Conservation (phyloP, 768 basidiomycete species). For the Mrakia gelida region DNA sequence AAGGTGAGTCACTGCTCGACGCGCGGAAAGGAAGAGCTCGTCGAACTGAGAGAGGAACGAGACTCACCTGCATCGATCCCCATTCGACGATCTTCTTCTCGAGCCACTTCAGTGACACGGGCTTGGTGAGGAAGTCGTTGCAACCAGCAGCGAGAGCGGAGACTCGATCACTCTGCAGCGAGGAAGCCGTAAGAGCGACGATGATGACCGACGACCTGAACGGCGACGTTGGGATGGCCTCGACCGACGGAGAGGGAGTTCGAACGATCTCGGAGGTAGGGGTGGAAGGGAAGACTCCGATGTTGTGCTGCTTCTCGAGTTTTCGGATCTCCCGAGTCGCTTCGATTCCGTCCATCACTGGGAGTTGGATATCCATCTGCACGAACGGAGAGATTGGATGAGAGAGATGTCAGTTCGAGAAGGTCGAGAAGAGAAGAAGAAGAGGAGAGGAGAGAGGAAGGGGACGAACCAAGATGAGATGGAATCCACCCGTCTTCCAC, state of each 20-base stretch:
- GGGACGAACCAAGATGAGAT: constrained; percentile 82
- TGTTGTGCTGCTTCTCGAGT: constrained; percentile 64
- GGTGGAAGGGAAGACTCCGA: constrained; percentile 65
- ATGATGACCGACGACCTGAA: constrained; percentile 95
- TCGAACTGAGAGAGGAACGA: not conserved
- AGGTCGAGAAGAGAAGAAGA: not conserved
- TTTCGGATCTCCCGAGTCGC: constrained; percentile 93
- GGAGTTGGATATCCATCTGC: constrained; percentile 99
- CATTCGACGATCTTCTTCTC: constrained; percentile 99
- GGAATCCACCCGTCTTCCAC: constrained; percentile 87
- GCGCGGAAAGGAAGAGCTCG: too few species aligned
- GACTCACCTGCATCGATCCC: constrained; percentile 71
- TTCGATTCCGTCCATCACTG: constrained; percentile 95
- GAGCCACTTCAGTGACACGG: constrained; percentile 89
- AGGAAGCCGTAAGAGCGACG: constrained; percentile 96
- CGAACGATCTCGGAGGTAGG: constrained; percentile 55
- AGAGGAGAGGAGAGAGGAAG: not conserved
- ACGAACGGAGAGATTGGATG: not conserved
- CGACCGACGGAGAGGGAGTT: constrained; percentile 33
- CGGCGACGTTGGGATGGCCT: constrained; percentile 47
- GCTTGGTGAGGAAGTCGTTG: constrained; percentile 97
- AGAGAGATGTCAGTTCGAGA: not conserved
- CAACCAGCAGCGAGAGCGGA: constrained; percentile 97
- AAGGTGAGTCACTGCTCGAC: not conserved
- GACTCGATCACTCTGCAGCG: constrained; percentile 89